Conservation (phyloP, 352 stramenopile species). For the Globisporangium barbulae region DNA sequence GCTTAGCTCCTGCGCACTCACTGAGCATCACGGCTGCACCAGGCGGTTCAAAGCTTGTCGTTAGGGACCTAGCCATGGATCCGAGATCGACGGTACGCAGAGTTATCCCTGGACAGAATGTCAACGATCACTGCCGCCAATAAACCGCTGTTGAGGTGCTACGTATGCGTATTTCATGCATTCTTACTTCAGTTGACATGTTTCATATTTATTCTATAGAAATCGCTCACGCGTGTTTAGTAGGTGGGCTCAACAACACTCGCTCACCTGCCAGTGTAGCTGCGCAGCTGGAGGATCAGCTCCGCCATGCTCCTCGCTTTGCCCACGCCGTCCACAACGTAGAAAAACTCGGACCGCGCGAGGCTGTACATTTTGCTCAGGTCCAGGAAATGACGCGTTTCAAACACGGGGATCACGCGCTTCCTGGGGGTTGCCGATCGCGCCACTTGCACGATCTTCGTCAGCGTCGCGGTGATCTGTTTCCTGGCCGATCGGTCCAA, state of each 20-base stretch:
- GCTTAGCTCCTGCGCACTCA: too few relatives aligned
- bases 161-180: neutral
- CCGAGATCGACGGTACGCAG: too few relatives aligned
- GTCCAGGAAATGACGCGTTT: conserved; percentile 57
- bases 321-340: conserved; percentile 55
- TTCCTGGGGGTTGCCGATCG: conserved; percentile 22
- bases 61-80: too few relatives aligned
- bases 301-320: conserved; percentile 31
- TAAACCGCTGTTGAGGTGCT: neutral
- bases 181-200: neutral
- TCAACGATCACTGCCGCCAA: neutral
- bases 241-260: neutral
- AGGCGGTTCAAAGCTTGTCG: too few relatives aligned
- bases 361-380: conserved; percentile 78
- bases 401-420: conserved; percentile 53
- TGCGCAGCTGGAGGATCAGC: conserved; percentile 41
- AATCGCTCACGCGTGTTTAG: neutral
- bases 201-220: neutral
- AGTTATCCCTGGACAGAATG: neutral
- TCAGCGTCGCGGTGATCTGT: conserved; percentile 36
- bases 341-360: conserved; percentile 59
- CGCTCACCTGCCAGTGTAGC: conserved; percentile 2
- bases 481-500: conserved; percentile 29
- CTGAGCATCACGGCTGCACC: too few relatives aligned
- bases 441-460: conserved; percentile 33